phyloP scores from a whole-genome alignment of 2,329 filamentous ascomycete species.

The Cladophialophora exuberans region DNA sequence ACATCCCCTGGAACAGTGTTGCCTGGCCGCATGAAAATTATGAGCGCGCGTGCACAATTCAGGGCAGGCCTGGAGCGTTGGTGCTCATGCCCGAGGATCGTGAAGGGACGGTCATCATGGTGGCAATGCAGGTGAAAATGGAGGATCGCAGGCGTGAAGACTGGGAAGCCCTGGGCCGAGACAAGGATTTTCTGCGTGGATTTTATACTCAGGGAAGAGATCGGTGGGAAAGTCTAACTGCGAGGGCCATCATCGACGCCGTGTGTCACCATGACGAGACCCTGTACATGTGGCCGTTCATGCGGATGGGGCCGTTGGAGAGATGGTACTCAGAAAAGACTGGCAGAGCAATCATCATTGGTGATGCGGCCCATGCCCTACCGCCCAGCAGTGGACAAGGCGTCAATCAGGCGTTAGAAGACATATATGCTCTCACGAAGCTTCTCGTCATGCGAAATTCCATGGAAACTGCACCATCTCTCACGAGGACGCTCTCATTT shows the following conservation, averaged over 20 bases:
- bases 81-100: conserved; percentile 43
- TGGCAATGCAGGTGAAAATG: conserved; percentile 40
- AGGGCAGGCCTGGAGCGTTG: conserved; percentile 41
- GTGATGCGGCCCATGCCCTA: conserved; percentile 62
- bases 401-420: conserved; percentile 59
- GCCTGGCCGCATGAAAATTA: conserved; percentile 27
- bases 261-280: conserved; percentile 20
- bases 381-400: conserved; percentile 59
- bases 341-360: conserved; percentile 55
- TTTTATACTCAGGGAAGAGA: conserved; percentile 20
- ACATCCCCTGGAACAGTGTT: conserved; percentile 31
- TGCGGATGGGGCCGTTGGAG: conserved; percentile 51
- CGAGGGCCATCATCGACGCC: conserved; percentile 40
- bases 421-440: conserved; percentile 51
- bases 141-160: conserved; percentile 38
- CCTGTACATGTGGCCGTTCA: conserved; percentile 53
- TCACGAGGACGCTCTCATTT: conserved; percentile 37
- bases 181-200: conserved; percentile 33
- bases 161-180: conserved; percentile 38
- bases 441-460: conserved; percentile 47
- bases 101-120: conserved; percentile 39
- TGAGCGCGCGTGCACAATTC: conserved; percentile 39
- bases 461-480: not conserved
- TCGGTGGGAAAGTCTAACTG: conserved; percentile 38
- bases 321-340: conserved; percentile 53